phyloP scores from a whole-genome alignment of 495 filamentous ascomycete genomes.

The Cryomyces antarcticus region DNA sequence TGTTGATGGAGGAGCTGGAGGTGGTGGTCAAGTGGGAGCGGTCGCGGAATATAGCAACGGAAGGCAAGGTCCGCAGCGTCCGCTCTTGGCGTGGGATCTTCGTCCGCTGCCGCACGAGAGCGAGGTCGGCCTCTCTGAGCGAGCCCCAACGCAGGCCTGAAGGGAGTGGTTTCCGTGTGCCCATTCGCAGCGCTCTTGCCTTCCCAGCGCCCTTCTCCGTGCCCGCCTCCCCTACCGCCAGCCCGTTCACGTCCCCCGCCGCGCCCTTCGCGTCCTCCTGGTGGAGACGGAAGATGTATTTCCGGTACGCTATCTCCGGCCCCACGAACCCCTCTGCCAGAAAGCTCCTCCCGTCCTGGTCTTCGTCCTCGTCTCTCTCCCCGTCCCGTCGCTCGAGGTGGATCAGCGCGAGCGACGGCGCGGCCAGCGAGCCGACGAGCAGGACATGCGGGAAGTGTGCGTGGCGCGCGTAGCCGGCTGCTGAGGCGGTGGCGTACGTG shows the following conservation, averaged over 20 bases:
- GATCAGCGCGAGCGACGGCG: conserved; percentile 1
- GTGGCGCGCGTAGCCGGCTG: conserved; percentile 3
- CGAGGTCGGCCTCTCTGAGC: conserved; percentile 1
- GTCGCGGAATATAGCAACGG: not conserved
- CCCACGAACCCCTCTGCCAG: not conserved
- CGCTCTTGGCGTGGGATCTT: conserved; percentile 8
- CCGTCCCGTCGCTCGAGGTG: not conserved
- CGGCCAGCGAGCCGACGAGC: conserved; percentile 8
- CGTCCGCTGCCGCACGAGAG: conserved; percentile 5
- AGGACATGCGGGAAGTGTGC: conserved; percentile 1
- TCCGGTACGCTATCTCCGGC: conserved; percentile 2
- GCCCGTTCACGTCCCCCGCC: conserved; percentile 3
- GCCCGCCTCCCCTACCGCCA: too few relatives aligned
- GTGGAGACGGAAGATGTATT: conserved; percentile 8
- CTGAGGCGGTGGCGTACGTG: conserved; percentile 1
- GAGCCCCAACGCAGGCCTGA: conserved; percentile 4
- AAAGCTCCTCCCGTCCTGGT: conserved; percentile 5
- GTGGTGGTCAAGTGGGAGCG: too few relatives aligned
- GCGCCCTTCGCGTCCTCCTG: not conserved
- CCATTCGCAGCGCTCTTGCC: not conserved
- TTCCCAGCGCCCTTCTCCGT: too few relatives aligned
- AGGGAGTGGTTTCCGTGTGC: not conserved
- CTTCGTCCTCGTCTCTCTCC: not conserved
- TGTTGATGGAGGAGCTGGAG: too few relatives aligned
- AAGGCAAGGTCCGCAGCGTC: conserved; percentile 6